These are phyloP conservation scores for Aspergillus proliferans DNA, from an alignment of 2,329 filamentous ascomycete species.

Conservation along the genomic window DNA sequence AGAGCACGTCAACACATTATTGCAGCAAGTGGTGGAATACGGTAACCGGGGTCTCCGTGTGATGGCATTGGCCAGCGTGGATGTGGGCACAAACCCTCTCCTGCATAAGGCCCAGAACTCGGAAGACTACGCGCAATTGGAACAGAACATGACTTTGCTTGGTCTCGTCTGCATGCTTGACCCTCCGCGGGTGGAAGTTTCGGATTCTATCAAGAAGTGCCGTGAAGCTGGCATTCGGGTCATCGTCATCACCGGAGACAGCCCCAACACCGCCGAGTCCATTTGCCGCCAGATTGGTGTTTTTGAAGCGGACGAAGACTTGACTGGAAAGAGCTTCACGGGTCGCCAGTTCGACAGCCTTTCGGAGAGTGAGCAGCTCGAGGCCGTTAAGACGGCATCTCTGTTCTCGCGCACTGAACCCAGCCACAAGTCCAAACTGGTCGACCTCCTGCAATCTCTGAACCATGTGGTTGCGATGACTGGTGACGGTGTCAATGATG, in stretches of 20 bases:
- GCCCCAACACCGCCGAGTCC: conserved; percentile 93
- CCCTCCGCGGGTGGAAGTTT: conserved; percentile 87
- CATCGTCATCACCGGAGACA: conserved; percentile 97
- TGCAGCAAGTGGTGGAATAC: conserved; percentile 78
- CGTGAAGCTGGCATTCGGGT: conserved; percentile 90
- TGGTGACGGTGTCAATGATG: conserved; percentile 96
- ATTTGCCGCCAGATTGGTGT: conserved; percentile 97
- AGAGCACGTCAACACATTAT: conserved; percentile 63
- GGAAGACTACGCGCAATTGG: conserved; percentile 74
- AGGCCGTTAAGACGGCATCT: conserved; percentile 77
- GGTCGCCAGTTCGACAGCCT: conserved; percentile 90
- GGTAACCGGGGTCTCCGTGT: conserved; percentile 89
- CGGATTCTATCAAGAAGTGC: conserved; percentile 78
- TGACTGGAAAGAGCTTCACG: conserved; percentile 88
- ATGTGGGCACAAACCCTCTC: conserved; percentile 64
- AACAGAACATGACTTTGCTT: conserved; percentile 90
- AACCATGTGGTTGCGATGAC: conserved; percentile 99
- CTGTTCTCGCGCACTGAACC: conserved; percentile 96
- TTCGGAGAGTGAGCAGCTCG: conserved; percentile 68
- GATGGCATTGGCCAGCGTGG: conserved; percentile 82
- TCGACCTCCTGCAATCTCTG: conserved; percentile 87
- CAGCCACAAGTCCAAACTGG: conserved; percentile 92
- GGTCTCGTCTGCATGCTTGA: conserved; percentile 96
- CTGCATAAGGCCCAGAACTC: conserved; percentile 72
- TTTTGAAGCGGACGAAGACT: conserved; percentile 73